phyloP scores from a whole-genome alignment of 129 eudicot species.

The Lactuca sativa region DNA sequence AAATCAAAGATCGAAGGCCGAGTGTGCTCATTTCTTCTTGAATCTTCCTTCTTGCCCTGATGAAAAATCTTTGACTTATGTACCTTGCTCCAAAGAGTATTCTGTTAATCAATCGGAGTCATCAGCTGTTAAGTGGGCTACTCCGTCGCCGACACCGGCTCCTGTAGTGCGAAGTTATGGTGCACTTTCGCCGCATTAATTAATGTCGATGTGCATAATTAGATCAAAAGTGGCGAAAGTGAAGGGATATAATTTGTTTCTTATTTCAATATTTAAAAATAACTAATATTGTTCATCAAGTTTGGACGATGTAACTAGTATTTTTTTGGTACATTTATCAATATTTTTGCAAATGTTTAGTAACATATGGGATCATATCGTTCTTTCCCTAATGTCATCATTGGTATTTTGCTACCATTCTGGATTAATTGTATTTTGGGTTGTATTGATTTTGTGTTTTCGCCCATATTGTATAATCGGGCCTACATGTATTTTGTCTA shows the following conservation, averaged over 20 bases:
- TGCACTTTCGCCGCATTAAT: constrained; percentile 12
- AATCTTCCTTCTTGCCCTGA: constrained; percentile 9
- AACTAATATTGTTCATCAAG: background rate
- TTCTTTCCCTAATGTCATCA: no score
- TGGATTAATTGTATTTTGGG: no score
- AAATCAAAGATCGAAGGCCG: constrained; percentile 36
- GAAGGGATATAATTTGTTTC: background rate
- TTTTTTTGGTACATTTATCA: background rate
- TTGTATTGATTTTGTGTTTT: no score
- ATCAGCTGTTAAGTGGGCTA: background rate
- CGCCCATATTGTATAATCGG: no score
- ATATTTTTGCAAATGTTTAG: no score
- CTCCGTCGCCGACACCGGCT: background rate
- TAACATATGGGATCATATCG: no score
- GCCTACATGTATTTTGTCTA: no score
- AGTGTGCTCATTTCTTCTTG: constrained; percentile 38
- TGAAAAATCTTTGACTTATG: background rate
- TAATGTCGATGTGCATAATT: background rate
- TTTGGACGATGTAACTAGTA: no score
- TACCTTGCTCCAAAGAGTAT: constrained; percentile 18
- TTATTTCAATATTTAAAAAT: background rate
- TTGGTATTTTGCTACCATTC: no score
- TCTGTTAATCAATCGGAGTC: background rate
- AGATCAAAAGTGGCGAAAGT: background rate
- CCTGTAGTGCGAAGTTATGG: background rate